These are phyloP conservation scores for Ceratobasidium theobromae DNA, from an alignment of 1,284 basidiomycete species.

Conservation along the genomic window DNA sequence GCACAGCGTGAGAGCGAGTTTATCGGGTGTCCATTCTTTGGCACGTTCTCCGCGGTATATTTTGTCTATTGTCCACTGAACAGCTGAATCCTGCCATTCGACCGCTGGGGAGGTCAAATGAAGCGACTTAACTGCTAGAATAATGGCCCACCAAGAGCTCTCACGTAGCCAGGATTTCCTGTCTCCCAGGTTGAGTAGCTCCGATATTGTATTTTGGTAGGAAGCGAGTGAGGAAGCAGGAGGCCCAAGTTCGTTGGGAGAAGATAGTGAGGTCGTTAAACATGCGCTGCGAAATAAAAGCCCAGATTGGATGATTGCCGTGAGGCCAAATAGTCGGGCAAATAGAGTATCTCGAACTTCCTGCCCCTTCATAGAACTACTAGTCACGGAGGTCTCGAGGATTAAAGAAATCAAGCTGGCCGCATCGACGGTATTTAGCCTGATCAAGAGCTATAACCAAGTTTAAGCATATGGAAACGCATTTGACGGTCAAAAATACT, in stretches of 20 bases:
- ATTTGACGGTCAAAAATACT: constrained; percentile 40
- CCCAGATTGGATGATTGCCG: constrained; percentile 78
- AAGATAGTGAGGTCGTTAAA: constrained; percentile 46
- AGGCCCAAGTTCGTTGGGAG: constrained; percentile 40
- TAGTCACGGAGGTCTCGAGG: constrained; percentile 65
- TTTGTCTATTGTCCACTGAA: constrained; percentile 54
- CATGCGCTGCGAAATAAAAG: constrained; percentile 64
- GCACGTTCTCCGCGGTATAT: constrained; percentile 58
- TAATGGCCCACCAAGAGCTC: constrained; percentile 85
- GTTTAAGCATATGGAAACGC: constrained; percentile 26
- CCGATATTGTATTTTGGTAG: constrained; percentile 63
- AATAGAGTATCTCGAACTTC: constrained; percentile 93
- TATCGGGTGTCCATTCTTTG: constrained; percentile 78
- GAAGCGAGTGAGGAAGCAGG: constrained; percentile 59
- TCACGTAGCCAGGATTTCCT: constrained; percentile 92
- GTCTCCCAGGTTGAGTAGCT: constrained; percentile 71
- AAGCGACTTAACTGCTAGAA: constrained; percentile 63
- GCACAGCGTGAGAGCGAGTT: constrained; percentile 76
- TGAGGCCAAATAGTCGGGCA: constrained; percentile 89
- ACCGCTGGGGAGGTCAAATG: constrained; percentile 52
- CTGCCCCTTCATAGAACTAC: constrained; percentile 77
- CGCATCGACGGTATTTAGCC: constrained; percentile 77
- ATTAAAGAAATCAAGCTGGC: constrained; percentile 74
- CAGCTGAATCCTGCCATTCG: constrained; percentile 71
- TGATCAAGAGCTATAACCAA: constrained; percentile 66